phyloP scores from a whole-genome alignment of 352 stramenopile species.

The Phytophthora idaei region DNA sequence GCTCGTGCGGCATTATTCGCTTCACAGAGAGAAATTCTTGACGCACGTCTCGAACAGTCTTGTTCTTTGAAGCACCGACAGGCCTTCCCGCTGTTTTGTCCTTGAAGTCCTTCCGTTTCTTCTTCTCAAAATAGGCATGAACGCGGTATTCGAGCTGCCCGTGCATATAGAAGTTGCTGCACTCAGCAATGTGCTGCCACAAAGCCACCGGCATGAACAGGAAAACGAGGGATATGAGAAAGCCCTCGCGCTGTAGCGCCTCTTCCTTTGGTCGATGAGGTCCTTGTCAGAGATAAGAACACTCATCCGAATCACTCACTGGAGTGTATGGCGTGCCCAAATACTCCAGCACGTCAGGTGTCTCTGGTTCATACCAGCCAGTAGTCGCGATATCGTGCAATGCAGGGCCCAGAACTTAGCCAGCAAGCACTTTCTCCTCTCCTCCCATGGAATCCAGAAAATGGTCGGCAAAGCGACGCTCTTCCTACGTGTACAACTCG shows the following conservation, averaged over 20 bases:
- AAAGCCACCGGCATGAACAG: slow-evolving; percentile 18
- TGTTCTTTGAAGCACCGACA: not conserved
- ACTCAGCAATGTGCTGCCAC: slow-evolving; percentile 18
- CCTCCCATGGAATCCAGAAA: slow-evolving; percentile 4
- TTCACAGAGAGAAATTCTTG: slow-evolving; percentile 9
- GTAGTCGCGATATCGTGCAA: slow-evolving; percentile 1
- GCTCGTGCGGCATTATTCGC: not conserved
- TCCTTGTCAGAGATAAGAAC: not conserved
- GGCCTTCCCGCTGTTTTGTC: not conserved
- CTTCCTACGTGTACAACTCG: slow-evolving; percentile 4
- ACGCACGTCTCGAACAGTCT: slow-evolving; percentile 6
- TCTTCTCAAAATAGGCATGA: slow-evolving; percentile 10
- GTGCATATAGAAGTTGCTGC: slow-evolving; percentile 25
- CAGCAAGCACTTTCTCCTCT: slow-evolving; percentile 3
- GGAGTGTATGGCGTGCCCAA: not conserved
- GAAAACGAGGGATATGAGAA: slow-evolving; percentile 6
- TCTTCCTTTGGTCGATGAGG: not conserved
- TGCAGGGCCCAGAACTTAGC: not conserved
- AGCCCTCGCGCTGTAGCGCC: not conserved
- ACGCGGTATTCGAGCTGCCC: slow-evolving; percentile 8
- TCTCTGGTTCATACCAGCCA: slow-evolving; percentile 1
- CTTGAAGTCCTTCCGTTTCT: not conserved
- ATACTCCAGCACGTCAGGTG: slow-evolving; percentile 1
- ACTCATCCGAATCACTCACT: not conserved
- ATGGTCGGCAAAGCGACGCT: slow-evolving; percentile 7